A percentile compares a stretch with the other conserved stretches of the same genome.
Evolutionary conservation across 352 stramenopile genomes (phyloP).

Genomic region (Pythium coloratum): DNA sequence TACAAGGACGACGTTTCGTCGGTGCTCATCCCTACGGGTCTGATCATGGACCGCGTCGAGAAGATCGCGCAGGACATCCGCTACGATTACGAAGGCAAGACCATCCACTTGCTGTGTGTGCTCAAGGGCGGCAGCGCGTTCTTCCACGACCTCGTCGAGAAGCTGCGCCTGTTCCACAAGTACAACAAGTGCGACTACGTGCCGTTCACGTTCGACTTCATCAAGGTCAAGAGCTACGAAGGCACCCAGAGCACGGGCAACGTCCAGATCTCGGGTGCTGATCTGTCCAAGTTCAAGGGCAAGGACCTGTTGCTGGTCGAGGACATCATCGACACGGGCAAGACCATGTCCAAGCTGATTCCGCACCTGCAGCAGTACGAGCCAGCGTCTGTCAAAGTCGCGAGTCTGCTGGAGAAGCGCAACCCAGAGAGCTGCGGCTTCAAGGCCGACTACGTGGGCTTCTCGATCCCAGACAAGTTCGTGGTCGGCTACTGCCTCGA

Average conservation of each 20-base stretch:
- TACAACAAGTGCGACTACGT: constrained; percentile 89
- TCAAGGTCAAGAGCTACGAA: constrained; percentile 95
- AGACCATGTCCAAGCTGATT: constrained; percentile 91
- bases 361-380: constrained; percentile 81
- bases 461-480: constrained; percentile 96
- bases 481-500: constrained; percentile 96
- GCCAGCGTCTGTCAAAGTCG: constrained; percentile 86
- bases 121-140: constrained; percentile 91
- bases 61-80: constrained; percentile 92
- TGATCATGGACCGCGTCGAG: constrained; percentile 91
- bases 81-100: constrained; percentile 87
- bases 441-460: constrained; percentile 94
- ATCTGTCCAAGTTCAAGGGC: constrained; percentile 84
- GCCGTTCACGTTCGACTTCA: constrained; percentile 94
- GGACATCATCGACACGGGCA: constrained; percentile 98
- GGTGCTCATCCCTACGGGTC: constrained; percentile 88
- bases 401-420: constrained; percentile 94
- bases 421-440: constrained; percentile 88
- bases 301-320: constrained; percentile 95
- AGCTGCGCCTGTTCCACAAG: constrained; percentile 84
- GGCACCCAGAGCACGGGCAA: constrained; percentile 90
- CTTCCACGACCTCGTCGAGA: constrained; percentile 88
- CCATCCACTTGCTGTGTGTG: constrained; percentile 91
- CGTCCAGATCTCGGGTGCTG: constrained; percentile 88
- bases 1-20: constrained; percentile 80